phyloP scores from a whole-genome alignment of 352 stramenopile genomes.

The Phytopythium oedochilum region DNA sequence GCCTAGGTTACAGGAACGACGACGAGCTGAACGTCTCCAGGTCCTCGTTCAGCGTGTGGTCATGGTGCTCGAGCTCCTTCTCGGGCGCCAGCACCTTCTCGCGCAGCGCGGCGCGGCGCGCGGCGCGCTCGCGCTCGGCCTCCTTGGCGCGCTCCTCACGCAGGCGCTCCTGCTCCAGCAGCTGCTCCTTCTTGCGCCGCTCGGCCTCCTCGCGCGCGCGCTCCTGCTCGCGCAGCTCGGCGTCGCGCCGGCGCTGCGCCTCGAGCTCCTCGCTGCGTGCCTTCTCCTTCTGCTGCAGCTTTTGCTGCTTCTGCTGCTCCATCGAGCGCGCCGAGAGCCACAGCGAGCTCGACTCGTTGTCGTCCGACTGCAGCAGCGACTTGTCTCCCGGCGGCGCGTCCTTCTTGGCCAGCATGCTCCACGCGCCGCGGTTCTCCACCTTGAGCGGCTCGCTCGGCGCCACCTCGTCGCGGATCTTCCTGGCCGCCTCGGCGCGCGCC shows the following conservation, averaged over 20 bases:
- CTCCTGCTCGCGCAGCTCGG: conserved; percentile 60
- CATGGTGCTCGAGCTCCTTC: conserved; percentile 64
- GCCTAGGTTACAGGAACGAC: conserved; percentile 71
- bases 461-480: conserved; percentile 76
- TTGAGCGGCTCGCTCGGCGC: conserved; percentile 54
- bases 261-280: conserved; percentile 65
- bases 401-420: conserved; percentile 80
- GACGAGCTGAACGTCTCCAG: conserved; percentile 85
- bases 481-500: conserved; percentile 45
- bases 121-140: conserved; percentile 48
- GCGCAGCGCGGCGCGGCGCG: conserved; percentile 47
- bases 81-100: conserved; percentile 57
- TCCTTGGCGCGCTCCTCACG: conserved; percentile 48
- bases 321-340: conserved; percentile 82
- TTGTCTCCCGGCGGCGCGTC: conserved; percentile 42
- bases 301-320: conserved; percentile 87
- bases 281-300: conserved; percentile 81
- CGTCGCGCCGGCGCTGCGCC: conserved; percentile 56
- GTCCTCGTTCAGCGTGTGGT: conserved; percentile 72
- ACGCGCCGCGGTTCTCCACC: conserved; percentile 81
- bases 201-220: conserved; percentile 64
- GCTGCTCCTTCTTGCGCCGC: conserved; percentile 50
- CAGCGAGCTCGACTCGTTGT: conserved; percentile 69
- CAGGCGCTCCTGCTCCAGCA: conserved; percentile 50
- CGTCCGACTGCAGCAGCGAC: conserved; percentile 51